Base-by-base conservation (phyloP, 768 basidiomycete genomes). In the Rhodotorula paludigena region DNA sequence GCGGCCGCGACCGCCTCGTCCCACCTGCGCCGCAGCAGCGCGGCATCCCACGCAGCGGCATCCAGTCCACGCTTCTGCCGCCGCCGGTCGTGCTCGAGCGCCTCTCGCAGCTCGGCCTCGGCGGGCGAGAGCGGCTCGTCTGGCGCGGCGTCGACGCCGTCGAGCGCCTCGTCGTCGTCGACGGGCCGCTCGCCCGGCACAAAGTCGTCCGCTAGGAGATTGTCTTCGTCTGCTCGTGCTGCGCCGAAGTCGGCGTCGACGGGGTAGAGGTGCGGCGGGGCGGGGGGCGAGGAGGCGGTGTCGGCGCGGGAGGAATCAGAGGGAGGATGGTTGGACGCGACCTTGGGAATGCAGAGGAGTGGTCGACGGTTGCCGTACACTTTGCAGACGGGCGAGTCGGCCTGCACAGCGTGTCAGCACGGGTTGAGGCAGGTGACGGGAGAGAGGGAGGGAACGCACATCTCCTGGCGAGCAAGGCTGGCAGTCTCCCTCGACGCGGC, bases 281-380 rank as follows among this genome's bases (percentile, higher is more conserved):
- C 25, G 20, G 25, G 14, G 21, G 57, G 30, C 18, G 55, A 2
- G 28, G 54, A 39, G n/a, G n/a, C 20, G 14, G 44, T 45, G 48
- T 10, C 30, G n/a, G 35, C 4, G 16, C 32, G 30, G 1, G n/a
- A 35, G 10, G 42, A 5, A 7, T 20, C 14, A 6, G 18, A 6
- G 14, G 33, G 16, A 12, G n/a, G 16, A n/a, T 5, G 36, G 14
- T 16, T 35, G 32, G 30, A 41, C 33, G 39, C 54, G 23, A 28
- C 39, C 15, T 53, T 30, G 7, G 52, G 52, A 35, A 47, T 53
- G 44, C 66, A 68, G 20, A 14, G 20, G 18, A 68, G 57, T 0
- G 49, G 11, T 7, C 61, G 25, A 11, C 55, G 61, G 52, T 68
- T 68, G 3, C 67, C 67, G 53, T 54, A 68, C 7, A 68, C 12